Evolutionary conservation across 176 grass and related monocot species (phyloP), one percentile per base, ranked within the genome.

Genomic region (Aegilops longissima): DNA sequence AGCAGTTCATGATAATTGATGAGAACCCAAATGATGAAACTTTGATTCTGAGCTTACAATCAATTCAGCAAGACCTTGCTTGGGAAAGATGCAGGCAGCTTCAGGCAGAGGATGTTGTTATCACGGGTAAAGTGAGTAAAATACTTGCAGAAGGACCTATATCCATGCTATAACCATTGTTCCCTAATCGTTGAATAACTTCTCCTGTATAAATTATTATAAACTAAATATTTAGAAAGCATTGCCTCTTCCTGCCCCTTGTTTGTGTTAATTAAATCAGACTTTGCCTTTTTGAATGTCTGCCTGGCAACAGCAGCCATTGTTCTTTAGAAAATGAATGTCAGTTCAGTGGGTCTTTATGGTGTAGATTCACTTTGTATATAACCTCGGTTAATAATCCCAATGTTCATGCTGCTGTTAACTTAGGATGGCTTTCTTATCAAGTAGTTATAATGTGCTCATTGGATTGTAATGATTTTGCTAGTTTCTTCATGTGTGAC

Each of bases 31-130:
- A 78, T 47, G 92, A 94, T 64, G 94, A 95, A 88, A 91, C 88
- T 85, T 94, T 92, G 81, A 94, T 92, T 86, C 68, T 99, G 81
- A 99, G 97, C 87, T 69, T 96, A 34, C 87, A 91, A 86, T 77
- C 90, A 78, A 90, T 90, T 83, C 94, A 96, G 71, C 95, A 91
- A 87, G 92, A 96, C 65, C 84, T 99, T 68, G 94, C 94, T 17
- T 99, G 97, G 97, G 94, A 99, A 89, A 89, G 97, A 30, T 96
- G 93, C 73, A 89, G 93, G 52, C 94, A 99, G 72, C 92, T 99
- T 66, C 97, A 99, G 79, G 94, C 92, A 56, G 97, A 99, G 91
- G 93, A 99, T 88, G 90, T 85, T 54, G 42, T 91, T 21, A 58
- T 93, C 71, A 88, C 88, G 75, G 97, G 97, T 47, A 96, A 67